Conservation (phyloP, 768 basidiomycete species). For the Sarcodon sp. region DNA sequence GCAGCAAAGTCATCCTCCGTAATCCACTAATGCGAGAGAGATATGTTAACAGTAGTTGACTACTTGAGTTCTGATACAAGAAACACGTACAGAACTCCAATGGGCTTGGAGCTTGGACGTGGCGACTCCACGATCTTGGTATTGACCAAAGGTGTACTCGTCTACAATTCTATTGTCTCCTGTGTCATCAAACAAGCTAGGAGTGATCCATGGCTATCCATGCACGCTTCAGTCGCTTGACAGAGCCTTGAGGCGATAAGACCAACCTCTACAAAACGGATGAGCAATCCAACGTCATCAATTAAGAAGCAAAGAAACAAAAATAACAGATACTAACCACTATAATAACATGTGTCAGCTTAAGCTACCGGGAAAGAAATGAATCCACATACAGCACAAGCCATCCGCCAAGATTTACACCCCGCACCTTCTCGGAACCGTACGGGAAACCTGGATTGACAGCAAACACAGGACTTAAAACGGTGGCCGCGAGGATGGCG, state of each 20-base stretch:
- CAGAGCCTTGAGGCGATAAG: neutral
- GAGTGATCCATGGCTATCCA: slow-evolving; percentile 61
- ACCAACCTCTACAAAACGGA: neutral
- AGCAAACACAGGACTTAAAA: slow-evolving; percentile 8
- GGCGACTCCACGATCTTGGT: slow-evolving; percentile 39
- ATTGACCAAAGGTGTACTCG: slow-evolving; percentile 68
- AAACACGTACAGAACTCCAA: slow-evolving; percentile 32
- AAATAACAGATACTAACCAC: slow-evolving; percentile 11
- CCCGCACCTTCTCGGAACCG: slow-evolving; percentile 61
- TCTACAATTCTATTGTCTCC: slow-evolving; percentile 46
- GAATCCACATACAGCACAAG: slow-evolving; percentile 35
- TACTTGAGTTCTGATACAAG: neutral
- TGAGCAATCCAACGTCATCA: neutral
- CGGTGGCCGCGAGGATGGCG: slow-evolving; percentile 5
- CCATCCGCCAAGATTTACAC: slow-evolving; percentile 74
- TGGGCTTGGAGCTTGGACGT: slow-evolving; percentile 41
- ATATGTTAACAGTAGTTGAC: no score
- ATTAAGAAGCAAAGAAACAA: neutral
- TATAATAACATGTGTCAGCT: neutral
- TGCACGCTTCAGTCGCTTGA: neutral
- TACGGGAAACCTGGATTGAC: slow-evolving; percentile 56
- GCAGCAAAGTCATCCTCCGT: slow-evolving; percentile 66
- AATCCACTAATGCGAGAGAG: slow-evolving; percentile 35
- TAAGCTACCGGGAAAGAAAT: neutral
- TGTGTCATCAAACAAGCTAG: slow-evolving; percentile 61